Conservation (phyloP, 2,329 filamentous ascomycete species). For the Talaromyces sp. region DNA sequence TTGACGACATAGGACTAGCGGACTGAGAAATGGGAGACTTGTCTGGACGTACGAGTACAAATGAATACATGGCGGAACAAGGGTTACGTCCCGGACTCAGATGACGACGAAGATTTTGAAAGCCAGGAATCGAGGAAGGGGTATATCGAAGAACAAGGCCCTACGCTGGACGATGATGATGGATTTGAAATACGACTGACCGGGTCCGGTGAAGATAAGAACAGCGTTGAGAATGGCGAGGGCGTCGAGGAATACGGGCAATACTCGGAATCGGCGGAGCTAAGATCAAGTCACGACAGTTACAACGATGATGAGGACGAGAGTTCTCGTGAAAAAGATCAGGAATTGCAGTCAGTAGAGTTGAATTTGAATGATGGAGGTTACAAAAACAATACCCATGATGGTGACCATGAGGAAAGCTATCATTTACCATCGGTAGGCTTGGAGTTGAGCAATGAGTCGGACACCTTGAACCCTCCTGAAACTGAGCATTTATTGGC, state of each 20-base stretch:
- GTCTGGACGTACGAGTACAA: slow-evolving; percentile 30
- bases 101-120: slow-evolving; percentile 45
- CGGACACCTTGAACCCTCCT: not conserved
- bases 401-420: not conserved
- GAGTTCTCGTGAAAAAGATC: not conserved
- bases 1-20: not conserved
- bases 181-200: not conserved
- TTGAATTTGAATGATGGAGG: not conserved
- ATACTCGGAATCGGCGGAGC: not conserved
- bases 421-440: not conserved
- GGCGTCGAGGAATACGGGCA: not conserved
- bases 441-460: not conserved
- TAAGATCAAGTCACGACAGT: not conserved
- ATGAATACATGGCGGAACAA: slow-evolving; percentile 51
- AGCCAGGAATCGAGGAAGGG: slow-evolving; percentile 27
- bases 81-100: slow-evolving; percentile 53
- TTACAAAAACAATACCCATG: not conserved
- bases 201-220: slow-evolving; percentile 1
- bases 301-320: not conserved
- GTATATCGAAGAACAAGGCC: not conserved
- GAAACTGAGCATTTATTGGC: not conserved
- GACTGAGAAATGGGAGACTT: slow-evolving; percentile 37
- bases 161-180: not conserved
- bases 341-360: not conserved
- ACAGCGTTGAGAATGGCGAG: not conserved